A percentile compares a stretch with the other conserved stretches of the same genome.
Conservation (phyloP, 2,329 filamentous ascomycete genomes). For the Drechslerella stenobrocha region DNA sequence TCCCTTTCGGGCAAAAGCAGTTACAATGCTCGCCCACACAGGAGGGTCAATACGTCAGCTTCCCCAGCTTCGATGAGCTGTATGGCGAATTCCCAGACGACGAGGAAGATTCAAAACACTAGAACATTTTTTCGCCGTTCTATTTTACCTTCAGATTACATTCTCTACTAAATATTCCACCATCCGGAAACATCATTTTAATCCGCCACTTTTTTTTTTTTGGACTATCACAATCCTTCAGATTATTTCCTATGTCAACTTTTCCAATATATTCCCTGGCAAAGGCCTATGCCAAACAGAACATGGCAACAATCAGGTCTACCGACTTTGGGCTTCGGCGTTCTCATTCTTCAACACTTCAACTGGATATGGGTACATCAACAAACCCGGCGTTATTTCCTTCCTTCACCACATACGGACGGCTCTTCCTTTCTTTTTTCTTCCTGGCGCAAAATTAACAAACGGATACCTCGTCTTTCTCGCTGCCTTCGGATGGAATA, state of each 20-base stretch:
- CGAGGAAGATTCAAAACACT: constrained; percentile 48
- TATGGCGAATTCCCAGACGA: constrained; percentile 59
- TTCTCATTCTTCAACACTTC: constrained; percentile 25
- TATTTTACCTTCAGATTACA: constrained; percentile 13
- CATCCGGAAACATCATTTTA: constrained; percentile 24
- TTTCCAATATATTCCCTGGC: constrained; percentile 13
- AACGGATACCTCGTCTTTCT: constrained; percentile 37
- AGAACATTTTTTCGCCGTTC: constrained; percentile 3
- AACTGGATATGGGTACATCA: constrained; percentile 39
- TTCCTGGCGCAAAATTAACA: constrained; percentile 39
- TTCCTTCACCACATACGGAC: constrained; percentile 42
- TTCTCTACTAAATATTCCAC: constrained; percentile 28
- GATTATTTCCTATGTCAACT: constrained; percentile 43
- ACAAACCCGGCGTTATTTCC: constrained; percentile 47
- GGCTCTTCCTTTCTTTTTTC: constrained; percentile 27
- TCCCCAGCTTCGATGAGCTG: constrained; percentile 72
- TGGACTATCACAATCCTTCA: constrained; percentile 44
- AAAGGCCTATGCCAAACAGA: constrained; percentile 6
- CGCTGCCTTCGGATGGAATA: constrained; percentile 25
- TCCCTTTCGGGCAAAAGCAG: constrained; percentile 51
- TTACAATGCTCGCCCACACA: constrained; percentile 46
- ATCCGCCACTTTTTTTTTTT: constrained; percentile 18
- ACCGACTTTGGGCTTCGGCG: constrained; percentile 13
- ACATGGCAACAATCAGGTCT: constrained; percentile 19
- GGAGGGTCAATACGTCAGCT: constrained; percentile 68